These are phyloP conservation scores for Endocladia muricata DNA, from an alignment of 31 red algal species.

Conservation along the genomic window DNA sequence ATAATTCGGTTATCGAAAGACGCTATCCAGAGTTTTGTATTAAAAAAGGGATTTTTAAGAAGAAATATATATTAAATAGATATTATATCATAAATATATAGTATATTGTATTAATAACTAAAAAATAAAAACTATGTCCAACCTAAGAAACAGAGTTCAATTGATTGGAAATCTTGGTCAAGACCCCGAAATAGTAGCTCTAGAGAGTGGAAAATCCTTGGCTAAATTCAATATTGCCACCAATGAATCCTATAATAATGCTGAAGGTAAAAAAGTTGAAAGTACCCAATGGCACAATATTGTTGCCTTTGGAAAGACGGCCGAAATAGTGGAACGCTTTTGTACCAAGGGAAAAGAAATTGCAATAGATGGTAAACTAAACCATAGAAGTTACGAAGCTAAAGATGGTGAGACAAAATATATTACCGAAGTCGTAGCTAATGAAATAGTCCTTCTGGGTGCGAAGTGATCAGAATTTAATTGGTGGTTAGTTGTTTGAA, in stretches of 20 bases:
- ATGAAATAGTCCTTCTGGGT: background rate
- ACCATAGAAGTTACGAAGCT: background rate
- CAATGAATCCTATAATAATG: background rate
- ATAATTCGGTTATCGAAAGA: no score
- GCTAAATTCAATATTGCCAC: background rate
- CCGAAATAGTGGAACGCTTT: background rate
- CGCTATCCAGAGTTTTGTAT: no score
- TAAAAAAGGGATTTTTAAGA: no score
- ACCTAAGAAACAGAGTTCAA: background rate
- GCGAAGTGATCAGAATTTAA: no score
- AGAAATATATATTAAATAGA: no score
- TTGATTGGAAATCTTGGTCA: background rate
- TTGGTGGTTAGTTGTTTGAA: no score
- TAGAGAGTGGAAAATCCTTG: background rate
- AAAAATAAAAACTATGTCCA: no score
- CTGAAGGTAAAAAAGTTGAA: background rate
- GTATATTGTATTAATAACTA: no score
- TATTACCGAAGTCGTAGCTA: background rate
- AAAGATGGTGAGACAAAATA: background rate
- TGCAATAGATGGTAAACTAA: background rate
- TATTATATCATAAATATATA: no score
- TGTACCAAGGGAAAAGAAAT: background rate
- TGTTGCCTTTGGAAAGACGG: background rate
- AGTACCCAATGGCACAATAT: background rate
- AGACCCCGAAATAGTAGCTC: background rate